These are phyloP conservation scores for Scopulariopsis brevicaulis DNA, from an alignment of 2,329 filamentous ascomycete genomes.

Conservation along the genomic window DNA sequence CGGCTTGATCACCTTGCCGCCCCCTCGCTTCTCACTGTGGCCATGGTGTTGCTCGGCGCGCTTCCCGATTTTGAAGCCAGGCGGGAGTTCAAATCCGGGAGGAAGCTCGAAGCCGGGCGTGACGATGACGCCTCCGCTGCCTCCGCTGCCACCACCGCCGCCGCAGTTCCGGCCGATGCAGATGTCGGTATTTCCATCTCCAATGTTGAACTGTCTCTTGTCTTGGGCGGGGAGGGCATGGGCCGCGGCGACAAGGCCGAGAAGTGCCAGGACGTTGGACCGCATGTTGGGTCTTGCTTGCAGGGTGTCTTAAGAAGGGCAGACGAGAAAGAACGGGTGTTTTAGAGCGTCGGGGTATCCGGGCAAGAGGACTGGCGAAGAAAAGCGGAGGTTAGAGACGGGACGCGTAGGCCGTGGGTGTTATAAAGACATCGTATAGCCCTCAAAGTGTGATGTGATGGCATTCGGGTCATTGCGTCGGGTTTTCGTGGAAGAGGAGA, in stretches of 20 bases:
- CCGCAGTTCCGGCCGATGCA: neutral
- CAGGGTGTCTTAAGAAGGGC: neutral
- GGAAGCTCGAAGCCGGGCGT: neutral
- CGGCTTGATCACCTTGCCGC: neutral
- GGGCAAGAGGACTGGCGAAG: neutral
- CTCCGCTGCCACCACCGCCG: neutral
- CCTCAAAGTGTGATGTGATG: neutral
- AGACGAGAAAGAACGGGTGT: neutral
- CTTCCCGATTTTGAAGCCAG: constrained; percentile 1
- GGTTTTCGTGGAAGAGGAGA: neutral
- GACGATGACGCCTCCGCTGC: neutral
- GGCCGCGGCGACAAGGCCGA: constrained; percentile 2
- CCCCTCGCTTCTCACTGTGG: neutral
- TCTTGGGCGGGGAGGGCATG: constrained; percentile 4
- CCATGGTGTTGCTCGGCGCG: neutral
- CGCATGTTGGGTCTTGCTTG: constrained; percentile 1
- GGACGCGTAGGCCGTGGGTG: neutral
- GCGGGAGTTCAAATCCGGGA: neutral
- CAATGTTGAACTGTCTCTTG: neutral
- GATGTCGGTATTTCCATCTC: neutral
- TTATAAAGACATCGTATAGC: constrained; percentile 2
- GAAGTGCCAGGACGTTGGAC: constrained; percentile 1
- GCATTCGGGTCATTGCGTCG: constrained; percentile 2
- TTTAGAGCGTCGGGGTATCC: neutral
- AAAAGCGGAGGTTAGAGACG: neutral